These are phyloP conservation scores for Mycena galopus DNA, from an alignment of 768 basidiomycete genomes.

Conservation along the genomic window DNA sequence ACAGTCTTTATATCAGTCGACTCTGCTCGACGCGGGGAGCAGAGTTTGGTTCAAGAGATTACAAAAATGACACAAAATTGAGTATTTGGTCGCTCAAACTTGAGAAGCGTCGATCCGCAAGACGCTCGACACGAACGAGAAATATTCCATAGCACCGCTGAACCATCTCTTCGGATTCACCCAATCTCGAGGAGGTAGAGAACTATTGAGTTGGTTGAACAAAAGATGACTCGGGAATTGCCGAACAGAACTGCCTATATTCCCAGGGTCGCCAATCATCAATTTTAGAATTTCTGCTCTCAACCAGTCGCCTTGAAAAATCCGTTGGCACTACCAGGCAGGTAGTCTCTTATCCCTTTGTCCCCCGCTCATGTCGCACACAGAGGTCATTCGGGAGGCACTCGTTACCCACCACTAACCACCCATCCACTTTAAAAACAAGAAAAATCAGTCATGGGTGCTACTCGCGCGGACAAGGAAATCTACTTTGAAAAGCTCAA, in stretches of 20 bases:
- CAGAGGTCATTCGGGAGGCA: constrained; percentile 97
- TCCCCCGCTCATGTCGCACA: constrained; percentile 29
- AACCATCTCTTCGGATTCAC: too few relatives aligned
- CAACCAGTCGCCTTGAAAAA: constrained; percentile 88
- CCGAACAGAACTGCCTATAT: constrained; percentile 18
- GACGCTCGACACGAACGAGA: too few relatives aligned
- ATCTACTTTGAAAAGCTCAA: constrained; percentile 94
- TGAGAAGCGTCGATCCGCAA: too few relatives aligned
- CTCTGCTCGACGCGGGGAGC: too few relatives aligned
- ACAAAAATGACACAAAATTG: too few relatives aligned
- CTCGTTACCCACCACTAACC: constrained; percentile 55
- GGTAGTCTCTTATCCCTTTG: constrained; percentile 34
- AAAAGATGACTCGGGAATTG: constrained; percentile 18
- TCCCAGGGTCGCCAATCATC: constrained; percentile 7
- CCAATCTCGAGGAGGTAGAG: too few relatives aligned
- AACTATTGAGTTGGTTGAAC: too few relatives aligned
- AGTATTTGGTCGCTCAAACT: too few relatives aligned
- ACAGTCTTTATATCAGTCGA: too few relatives aligned
- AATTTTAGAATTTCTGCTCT: constrained; percentile 38
- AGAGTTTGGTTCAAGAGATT: too few relatives aligned
- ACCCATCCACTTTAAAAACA: constrained; percentile 40
- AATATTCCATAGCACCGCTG: too few relatives aligned
- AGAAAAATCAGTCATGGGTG: constrained; percentile 84
- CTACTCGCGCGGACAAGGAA: constrained; percentile 89
- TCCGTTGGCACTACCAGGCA: constrained; percentile 90